Percentiles rank a stretch among this genome's conserved stretches.
Evolutionary conservation across 176 grass and related monocot species (phyloP).

Genomic region (Puya raimondii): DNA sequence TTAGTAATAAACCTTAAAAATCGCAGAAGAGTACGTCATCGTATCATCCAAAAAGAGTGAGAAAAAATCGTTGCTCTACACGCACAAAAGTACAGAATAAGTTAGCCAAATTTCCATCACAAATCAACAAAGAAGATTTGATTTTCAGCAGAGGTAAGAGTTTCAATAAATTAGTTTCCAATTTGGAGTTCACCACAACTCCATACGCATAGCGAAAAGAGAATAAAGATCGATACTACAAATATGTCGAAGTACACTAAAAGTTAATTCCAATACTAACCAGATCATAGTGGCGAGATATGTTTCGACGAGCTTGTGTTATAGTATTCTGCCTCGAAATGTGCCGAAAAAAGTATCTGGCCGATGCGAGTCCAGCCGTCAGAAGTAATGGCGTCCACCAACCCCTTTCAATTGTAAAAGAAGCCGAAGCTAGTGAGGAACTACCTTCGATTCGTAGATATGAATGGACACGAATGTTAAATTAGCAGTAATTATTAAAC

Average conservation of each 20-base stretch:
- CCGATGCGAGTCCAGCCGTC: constrained; percentile 63
- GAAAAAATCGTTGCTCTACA: constrained; percentile 75
- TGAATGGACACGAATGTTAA: no score
- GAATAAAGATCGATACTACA: not conserved
- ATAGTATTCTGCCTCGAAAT: constrained; percentile 61
- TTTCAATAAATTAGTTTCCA: no score
- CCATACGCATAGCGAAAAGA: not conserved
- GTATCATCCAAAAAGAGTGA: constrained; percentile 74
- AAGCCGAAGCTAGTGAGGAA: not conserved
- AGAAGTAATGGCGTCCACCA: constrained; percentile 85
- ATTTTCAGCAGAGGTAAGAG: no score
- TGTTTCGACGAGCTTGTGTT: constrained; percentile 70
- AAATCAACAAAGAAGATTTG: no score
- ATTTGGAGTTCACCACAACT: no score
- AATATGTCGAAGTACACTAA: not conserved
- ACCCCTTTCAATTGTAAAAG: constrained; percentile 32
- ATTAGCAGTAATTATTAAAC: not conserved
- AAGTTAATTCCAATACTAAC: constrained; percentile 17
- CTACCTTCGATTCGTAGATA: not conserved
- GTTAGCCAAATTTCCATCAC: no score
- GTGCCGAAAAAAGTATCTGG: constrained; percentile 73
- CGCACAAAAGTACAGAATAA: not conserved
- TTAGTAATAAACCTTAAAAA: constrained; percentile 45
- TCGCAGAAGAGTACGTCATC: constrained; percentile 77
- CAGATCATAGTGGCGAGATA: constrained; percentile 90